Evolutionary conservation across 2,329 filamentous ascomycete genomes (phyloP), one percentile per base, ranked within the genome.

Genomic region (Fusarium floridanum): DNA sequence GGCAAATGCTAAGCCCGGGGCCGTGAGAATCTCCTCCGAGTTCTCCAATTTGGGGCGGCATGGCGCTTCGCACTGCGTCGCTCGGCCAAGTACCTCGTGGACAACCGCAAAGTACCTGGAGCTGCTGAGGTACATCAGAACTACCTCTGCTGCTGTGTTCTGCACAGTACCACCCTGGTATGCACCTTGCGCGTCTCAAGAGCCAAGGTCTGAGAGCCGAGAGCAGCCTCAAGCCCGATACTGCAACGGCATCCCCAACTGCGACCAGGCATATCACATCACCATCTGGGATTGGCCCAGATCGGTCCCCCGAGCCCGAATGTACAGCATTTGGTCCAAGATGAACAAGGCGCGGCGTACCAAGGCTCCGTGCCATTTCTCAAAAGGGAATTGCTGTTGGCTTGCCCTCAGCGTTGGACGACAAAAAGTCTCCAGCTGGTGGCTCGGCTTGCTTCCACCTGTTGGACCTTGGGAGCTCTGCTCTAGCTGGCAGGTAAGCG

Each of bases 11-110:
- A 48, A 70, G 66, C 70, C 72, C 67, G 55, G 67, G 34, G 67
- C 66, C 66, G 70, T 65, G 50, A 43, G 34, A 67, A 32, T 45
- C 59, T 29, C 60, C 56, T 59, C 61, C 45, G 50, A 61, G 17
- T 59, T 64, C 64, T 61, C 70, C 62, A 70, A 62, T 61, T 73
- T 68, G 65, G 70, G 68, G 76, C 75, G 76, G 76, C 76, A 76
- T 77, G 76, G 76, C 76, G 76, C 76, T 78, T 78, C 76, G 55
- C 66, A 76, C 73, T 67, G 76, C 73, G 76, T 78, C 74, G 76
- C 74, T 74, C 56, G 67, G 61, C 68, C 64, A 64, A 36, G 67
- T 72, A 70, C 48, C 65, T 73, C 45, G 45, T 72, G 36, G 20
- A 53, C 27, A 24, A 60, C 53, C 12, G 32, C 55, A 43, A 75